These are phyloP conservation scores for Extremus antarcticus DNA, from an alignment of 495 filamentous ascomycete genomes.

Conservation along the genomic window DNA sequence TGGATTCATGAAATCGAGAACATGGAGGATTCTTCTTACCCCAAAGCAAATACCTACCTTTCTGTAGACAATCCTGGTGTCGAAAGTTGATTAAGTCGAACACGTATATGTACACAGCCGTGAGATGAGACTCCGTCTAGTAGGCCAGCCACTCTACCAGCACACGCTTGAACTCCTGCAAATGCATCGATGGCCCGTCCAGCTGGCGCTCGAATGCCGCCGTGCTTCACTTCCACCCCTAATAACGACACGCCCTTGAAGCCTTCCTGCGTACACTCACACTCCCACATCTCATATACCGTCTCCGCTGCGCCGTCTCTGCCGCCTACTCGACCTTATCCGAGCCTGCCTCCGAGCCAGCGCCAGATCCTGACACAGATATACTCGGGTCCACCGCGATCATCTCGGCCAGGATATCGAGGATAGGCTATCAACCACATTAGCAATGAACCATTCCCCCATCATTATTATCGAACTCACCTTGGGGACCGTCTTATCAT, in stretches of 20 bases:
- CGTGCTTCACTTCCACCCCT: background rate
- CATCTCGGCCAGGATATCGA: constrained; percentile 96
- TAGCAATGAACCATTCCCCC: constrained; percentile 15
- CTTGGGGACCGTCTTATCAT: constrained; percentile 96
- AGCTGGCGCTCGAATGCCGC: background rate
- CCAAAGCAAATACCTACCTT: no score
- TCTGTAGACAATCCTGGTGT: no score
- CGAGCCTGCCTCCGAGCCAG: constrained; percentile 18
- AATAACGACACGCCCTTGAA: background rate
- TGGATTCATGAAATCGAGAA: no score
- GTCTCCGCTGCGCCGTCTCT: background rate
- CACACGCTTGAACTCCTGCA: background rate
- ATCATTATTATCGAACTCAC: constrained; percentile 29
- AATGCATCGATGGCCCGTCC: background rate
- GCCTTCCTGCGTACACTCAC: background rate
- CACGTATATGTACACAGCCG: background rate
- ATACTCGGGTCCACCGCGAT: constrained; percentile 76
- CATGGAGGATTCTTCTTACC: no score
- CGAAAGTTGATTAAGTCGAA: no score
- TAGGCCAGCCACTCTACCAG: background rate
- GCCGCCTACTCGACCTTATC: constrained; percentile 16
- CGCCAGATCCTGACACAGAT: constrained; percentile 40
- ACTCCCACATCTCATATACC: background rate
- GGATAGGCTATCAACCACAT: constrained; percentile 51
- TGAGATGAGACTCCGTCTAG: background rate